These are phyloP conservation scores for Setaria italica DNA, from an alignment of 202 grass and related monocot genomes.

Conservation along the genomic window DNA sequence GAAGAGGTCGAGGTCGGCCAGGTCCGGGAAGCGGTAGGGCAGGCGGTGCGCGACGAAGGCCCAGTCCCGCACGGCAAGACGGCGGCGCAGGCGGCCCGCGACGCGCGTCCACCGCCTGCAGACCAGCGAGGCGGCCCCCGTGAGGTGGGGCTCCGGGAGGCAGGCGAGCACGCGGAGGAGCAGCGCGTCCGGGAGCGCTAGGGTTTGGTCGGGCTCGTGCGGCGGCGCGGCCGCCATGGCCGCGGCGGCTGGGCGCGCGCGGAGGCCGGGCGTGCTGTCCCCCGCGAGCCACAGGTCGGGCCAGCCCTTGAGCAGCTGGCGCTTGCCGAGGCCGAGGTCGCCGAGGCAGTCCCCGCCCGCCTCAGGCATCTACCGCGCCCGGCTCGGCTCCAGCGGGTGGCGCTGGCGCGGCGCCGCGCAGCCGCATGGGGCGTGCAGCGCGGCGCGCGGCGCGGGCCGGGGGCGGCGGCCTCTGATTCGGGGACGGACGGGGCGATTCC, in stretches of 20 bases:
- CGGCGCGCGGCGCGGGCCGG: neutral
- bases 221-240: conserved; percentile 23
- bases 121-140: conserved; percentile 69
- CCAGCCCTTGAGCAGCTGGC: conserved; percentile 54
- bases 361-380: conserved; percentile 62
- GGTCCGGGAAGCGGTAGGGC: conserved; percentile 70
- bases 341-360: conserved; percentile 22
- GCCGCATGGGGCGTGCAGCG: conserved; percentile 23
- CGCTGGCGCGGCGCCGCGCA: conserved; percentile 17
- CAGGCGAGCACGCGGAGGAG: conserved; percentile 77
- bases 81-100: conserved; percentile 73
- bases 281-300: conserved; percentile 54
- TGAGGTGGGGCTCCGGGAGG: conserved; percentile 63
- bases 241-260: neutral
- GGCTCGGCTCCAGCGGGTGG: conserved; percentile 19
- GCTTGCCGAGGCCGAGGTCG: conserved; percentile 33
- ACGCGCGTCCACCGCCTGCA: conserved; percentile 86
- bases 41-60: conserved; percentile 77
- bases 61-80: conserved; percentile 78
- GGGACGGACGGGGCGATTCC: neutral
- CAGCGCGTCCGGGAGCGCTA: conserved; percentile 72
- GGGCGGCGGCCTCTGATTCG: conserved; percentile 5
- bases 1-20: conserved; percentile 82
- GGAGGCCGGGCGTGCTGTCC: conserved; percentile 39
- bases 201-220: conserved; percentile 54